Base-by-base conservation (phyloP, 192 early-diverging fungal genomes). In the Linnemannia zychae region DNA sequence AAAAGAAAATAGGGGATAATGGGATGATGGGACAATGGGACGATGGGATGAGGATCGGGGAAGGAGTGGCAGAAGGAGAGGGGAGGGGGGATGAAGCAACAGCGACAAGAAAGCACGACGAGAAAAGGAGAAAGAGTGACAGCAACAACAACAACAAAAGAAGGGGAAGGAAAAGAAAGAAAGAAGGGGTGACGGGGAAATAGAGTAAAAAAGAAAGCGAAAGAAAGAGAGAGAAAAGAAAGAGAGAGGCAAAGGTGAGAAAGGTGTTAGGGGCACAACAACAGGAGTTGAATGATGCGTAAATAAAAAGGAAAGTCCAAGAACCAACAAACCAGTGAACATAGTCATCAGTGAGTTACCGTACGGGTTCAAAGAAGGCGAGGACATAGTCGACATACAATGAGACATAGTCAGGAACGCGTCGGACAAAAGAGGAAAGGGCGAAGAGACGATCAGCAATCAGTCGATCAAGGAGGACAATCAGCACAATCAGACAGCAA, bases 1-100 rank as follows among this genome's bases (percentile, higher is more conserved):
- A 31, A 63, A 31, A 36, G 22, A 46, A 75, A 74, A 71, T 74
- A 81, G 79, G 52, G 79, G 71, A 74, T 48, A 65, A 53, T 24
- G 66, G 66, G 75, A 66, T n/a, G 60, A 67, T 47, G 34, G 53
- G 38, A 66, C 24, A 36, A 67, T 47, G 34, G 53, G 24, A 48
- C 12, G 53, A 33, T 24, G 36, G 44, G 60, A 66, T 33, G 16
- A 18, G 33, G 46, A 49, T n/a, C 24, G 28, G 38, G 38, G 40
- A 37, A 7, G 28, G 44, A 24, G 24, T 3, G n/a, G 28, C 4
- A 13, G 17, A 49, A 34, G 37, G 3, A 49, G 15, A 0, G 20
- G 53, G 46, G 46, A 71, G 20, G 46, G 46, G n/a, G 33, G 31
- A n/a, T 18, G 34, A 2, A 44, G 40, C 34, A 38, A 18, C n/a